phyloP scores from a whole-genome alignment of 768 basidiomycete species.

The Multifurca ochricompacta region DNA sequence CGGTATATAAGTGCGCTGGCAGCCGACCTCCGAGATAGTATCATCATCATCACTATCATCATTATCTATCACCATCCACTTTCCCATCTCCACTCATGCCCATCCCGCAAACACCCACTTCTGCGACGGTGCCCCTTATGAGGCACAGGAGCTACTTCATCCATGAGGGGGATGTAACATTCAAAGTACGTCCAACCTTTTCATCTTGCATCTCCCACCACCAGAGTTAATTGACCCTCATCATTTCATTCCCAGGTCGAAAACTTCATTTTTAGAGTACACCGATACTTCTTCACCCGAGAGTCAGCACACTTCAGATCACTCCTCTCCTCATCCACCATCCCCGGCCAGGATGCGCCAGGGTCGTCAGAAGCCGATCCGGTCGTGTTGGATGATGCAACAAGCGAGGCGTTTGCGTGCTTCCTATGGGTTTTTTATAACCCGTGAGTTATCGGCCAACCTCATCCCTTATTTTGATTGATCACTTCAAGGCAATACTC shows the following conservation, averaged over 20 bases:
- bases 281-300: conserved; percentile 6
- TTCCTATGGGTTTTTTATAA: conserved; percentile 32
- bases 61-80: not conserved
- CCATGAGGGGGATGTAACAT: conserved; percentile 6
- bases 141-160: conserved; percentile 10
- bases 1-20: conserved; percentile 8
- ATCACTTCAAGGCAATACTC: conserved; percentile 29
- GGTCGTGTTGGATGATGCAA: conserved; percentile 25
- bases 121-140: not conserved
- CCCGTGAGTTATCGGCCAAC: conserved; percentile 23
- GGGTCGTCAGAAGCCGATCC: conserved; percentile 29
- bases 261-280: conserved; percentile 5
- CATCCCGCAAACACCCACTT: not conserved
- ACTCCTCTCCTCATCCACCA: not conserved
- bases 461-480: not conserved
- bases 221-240: not conserved
- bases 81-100: not conserved
- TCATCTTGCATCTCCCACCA: not conserved
- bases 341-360: conserved; percentile 22
- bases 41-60: not conserved
- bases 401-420: conserved; percentile 25
- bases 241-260: conserved; percentile 23
- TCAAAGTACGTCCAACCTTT: not conserved
- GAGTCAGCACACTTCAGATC: conserved; percentile 13
- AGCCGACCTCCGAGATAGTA: not conserved